Conservation (phyloP, 192 early-diverging fungal species). For the Diversispora epigaea region DNA sequence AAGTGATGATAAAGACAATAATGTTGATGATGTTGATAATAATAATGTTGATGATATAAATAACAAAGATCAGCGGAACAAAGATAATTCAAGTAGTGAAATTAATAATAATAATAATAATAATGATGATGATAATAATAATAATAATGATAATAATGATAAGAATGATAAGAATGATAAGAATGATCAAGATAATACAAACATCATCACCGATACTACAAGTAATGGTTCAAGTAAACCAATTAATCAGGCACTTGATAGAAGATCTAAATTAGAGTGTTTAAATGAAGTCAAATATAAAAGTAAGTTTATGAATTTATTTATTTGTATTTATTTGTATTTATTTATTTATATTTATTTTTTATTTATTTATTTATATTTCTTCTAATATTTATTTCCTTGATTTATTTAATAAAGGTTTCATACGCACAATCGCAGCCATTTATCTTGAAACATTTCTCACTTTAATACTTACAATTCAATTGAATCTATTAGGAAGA, state of each 20-base stretch:
- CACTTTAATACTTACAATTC: constrained; percentile 78
- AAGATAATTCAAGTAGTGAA: not conserved
- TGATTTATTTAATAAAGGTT: constrained; percentile 49
- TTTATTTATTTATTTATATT: not conserved
- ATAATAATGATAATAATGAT: not conserved
- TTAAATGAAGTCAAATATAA: constrained; percentile 90
- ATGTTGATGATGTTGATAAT: not conserved
- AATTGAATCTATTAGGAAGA: constrained; percentile 89
- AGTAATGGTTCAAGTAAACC: constrained; percentile 4
- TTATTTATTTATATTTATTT: not conserved
- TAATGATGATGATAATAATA: no score
- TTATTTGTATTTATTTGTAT: not conserved
- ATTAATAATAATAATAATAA: no score
- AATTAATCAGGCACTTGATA: constrained; percentile 31
- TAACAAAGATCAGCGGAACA: constrained; percentile 6
- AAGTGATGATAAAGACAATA: constrained; percentile 5
- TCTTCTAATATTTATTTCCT: not conserved
- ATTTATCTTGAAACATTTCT: constrained; percentile 87
- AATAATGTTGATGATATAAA: not conserved
- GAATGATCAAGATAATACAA: not conserved
- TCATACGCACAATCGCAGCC: constrained; percentile 81
- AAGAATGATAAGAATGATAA: not conserved
- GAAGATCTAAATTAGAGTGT: constrained; percentile 65
- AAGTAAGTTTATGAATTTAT: constrained; percentile 54
- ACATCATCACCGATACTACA: not conserved